phyloP scores from a whole-genome alignment of 2,329 filamentous ascomycete species.

The Aspergillus pseudotamarii region DNA sequence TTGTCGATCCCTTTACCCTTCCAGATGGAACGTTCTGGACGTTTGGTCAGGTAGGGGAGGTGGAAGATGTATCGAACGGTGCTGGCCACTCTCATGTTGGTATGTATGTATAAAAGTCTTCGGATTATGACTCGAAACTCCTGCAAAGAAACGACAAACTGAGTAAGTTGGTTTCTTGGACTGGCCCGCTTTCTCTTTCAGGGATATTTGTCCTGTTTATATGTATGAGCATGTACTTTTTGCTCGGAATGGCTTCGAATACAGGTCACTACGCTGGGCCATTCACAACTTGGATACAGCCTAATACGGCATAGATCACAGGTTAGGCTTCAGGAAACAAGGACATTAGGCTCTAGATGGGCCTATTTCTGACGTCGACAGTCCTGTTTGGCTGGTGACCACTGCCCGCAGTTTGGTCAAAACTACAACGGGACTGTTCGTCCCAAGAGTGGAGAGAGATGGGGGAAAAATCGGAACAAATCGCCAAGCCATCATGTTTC shows the following conservation, averaged over 20 bases:
- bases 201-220: not conserved
- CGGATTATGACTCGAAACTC: not conserved
- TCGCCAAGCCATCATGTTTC: constrained; percentile 3
- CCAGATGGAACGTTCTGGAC: constrained; percentile 13
- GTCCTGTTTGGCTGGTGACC: constrained; percentile 14
- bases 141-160: not conserved
- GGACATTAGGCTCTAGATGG: constrained; percentile 3
- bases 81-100: constrained; percentile 22
- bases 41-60: constrained; percentile 23
- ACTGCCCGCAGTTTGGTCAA: constrained; percentile 11
- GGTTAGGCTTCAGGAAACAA: constrained; percentile 6
- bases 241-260: not conserved
- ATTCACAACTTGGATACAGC: not conserved
- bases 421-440: constrained; percentile 12
- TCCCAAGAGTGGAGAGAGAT: not conserved
- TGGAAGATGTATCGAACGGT: constrained; percentile 24
- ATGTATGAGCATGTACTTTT: not conserved
- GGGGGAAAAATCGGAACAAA: constrained; percentile 5
- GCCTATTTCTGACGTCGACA: not conserved
- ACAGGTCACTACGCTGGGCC: constrained; percentile 4
- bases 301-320: not conserved
- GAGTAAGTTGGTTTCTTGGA: not conserved
- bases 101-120: not conserved
- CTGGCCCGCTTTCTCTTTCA: not conserved
- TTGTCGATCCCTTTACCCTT: constrained; percentile 18